Evolutionary conservation across 495 filamentous ascomycete species (phyloP).

Genomic region (Friedmanniomyces endolithicus): DNA sequence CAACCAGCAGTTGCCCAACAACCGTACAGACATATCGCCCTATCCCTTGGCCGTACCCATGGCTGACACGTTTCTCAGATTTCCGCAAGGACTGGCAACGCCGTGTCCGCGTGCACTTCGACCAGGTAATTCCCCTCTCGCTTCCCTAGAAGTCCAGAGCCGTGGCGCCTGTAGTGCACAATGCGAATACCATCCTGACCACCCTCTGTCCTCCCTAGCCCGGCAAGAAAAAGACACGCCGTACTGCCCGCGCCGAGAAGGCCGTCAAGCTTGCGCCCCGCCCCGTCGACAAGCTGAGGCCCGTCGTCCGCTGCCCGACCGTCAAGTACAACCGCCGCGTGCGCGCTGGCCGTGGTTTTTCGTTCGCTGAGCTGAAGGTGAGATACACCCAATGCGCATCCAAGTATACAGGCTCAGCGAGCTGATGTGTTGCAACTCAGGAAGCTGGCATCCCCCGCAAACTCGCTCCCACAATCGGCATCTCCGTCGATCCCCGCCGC

Average conservation of each 20-base stretch:
- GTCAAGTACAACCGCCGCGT: constrained; percentile 99
- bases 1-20: constrained; percentile 97
- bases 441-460: constrained; percentile 92
- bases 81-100: constrained; percentile 99
- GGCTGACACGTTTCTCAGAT: constrained; percentile 39
- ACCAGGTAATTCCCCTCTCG: constrained; percentile 69
- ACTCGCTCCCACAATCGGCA: constrained; percentile 88
- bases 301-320: constrained; percentile 85
- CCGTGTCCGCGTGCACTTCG: constrained; percentile 95
- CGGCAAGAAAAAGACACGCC: constrained; percentile 82
- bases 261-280: constrained; percentile 87
- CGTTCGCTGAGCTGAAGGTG: constrained; percentile 95
- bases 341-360: constrained; percentile 92
- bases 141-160: constrained; percentile 24
- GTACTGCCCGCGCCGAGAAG: constrained; percentile 80
- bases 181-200: constrained; percentile 29
- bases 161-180: constrained; percentile 32
- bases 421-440: constrained; percentile 34
- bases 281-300: constrained; percentile 91
- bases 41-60: not conserved
- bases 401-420: not conserved
- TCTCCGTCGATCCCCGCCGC: constrained; percentile 90
- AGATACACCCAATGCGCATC: not conserved
- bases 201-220: constrained; percentile 44
- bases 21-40: constrained; percentile 51